Percentiles rank a stretch among this genome's conserved stretches.
Evolutionary conservation across 176 grass and related monocot genomes (phyloP).

Genomic region (Canna indica): DNA sequence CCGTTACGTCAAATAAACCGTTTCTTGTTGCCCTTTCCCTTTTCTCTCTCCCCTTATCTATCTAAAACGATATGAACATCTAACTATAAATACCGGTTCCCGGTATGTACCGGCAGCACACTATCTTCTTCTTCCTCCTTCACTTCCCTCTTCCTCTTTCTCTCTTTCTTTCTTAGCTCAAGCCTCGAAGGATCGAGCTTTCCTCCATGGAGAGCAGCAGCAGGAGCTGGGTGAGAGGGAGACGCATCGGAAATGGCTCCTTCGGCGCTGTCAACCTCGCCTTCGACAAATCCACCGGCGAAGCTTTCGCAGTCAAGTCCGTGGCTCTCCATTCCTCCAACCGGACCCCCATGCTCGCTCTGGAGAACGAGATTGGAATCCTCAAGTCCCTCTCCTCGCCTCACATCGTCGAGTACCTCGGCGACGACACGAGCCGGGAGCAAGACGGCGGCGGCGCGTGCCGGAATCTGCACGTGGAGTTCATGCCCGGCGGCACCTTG

Average conservation of each 20-base stretch:
- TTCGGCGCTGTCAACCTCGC: conserved; percentile 71
- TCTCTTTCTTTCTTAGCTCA: conserved; percentile 1
- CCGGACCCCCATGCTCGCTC: conserved; percentile 31
- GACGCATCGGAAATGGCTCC: conserved; percentile 58
- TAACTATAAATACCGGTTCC: background rate
- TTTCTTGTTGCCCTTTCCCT: background rate
- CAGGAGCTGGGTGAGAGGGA: conserved; percentile 49
- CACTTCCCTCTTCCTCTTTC: background rate
- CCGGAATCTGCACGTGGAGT: conserved; percentile 83
- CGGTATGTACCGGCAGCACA: background rate
- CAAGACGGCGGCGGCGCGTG: background rate
- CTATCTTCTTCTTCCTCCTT: conserved; percentile 7
- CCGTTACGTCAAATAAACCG: conserved; percentile 3
- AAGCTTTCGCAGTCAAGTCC: conserved; percentile 77
- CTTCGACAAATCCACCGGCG: conserved; percentile 28
- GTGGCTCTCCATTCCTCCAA: conserved; percentile 25
- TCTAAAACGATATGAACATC: background rate
- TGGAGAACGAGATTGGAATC: conserved; percentile 81
- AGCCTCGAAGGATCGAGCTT: background rate
- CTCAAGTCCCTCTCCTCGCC: conserved; percentile 50
- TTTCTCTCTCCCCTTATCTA: background rate
- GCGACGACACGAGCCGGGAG: conserved; percentile 29
- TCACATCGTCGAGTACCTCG: conserved; percentile 63
- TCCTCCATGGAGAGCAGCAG: conserved; percentile 22
- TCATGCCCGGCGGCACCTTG: conserved; percentile 42